Percentiles rank a stretch among this genome's conserved stretches.
phyloP scores from a whole-genome alignment of 176 grass and related monocot species.

The Bolboschoenus planiculmis region DNA sequence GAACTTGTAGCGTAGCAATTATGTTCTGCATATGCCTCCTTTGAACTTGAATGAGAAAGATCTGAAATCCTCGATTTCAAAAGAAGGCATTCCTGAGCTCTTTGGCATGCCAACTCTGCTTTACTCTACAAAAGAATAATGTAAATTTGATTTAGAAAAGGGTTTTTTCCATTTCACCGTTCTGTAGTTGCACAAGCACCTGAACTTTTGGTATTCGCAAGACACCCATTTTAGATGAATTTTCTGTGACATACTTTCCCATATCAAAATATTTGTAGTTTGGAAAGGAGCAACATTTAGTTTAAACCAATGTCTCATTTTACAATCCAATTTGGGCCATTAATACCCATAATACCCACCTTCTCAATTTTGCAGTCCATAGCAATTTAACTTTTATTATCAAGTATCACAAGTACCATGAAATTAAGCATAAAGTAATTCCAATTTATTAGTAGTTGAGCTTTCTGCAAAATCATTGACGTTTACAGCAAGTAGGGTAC shows the following conservation, averaged over 20 bases:
- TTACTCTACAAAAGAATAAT: constrained; percentile 49
- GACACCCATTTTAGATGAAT: background rate
- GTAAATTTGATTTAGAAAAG: background rate
- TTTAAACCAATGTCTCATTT: background rate
- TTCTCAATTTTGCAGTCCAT: background rate
- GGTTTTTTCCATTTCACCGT: background rate
- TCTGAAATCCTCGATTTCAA: constrained; percentile 69
- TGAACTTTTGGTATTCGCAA: background rate
- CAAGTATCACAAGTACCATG: background rate
- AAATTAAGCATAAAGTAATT: background rate
- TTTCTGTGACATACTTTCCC: background rate
- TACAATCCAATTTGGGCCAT: background rate
- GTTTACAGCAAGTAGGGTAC: background rate
- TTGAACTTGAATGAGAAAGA: constrained; percentile 10
- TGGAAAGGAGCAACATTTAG: background rate
- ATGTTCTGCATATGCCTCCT: constrained; percentile 27
- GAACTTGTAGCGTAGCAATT: background rate
- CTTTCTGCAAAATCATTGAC: background rate
- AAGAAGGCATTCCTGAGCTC: constrained; percentile 45
- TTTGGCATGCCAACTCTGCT: constrained; percentile 28
- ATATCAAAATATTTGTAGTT: background rate
- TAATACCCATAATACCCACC: background rate
- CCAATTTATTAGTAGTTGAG: background rate
- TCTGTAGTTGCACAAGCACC: background rate
- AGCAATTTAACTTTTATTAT: background rate